phyloP scores from a whole-genome alignment of 345 rosid species.

The Murraya koenigii region DNA sequence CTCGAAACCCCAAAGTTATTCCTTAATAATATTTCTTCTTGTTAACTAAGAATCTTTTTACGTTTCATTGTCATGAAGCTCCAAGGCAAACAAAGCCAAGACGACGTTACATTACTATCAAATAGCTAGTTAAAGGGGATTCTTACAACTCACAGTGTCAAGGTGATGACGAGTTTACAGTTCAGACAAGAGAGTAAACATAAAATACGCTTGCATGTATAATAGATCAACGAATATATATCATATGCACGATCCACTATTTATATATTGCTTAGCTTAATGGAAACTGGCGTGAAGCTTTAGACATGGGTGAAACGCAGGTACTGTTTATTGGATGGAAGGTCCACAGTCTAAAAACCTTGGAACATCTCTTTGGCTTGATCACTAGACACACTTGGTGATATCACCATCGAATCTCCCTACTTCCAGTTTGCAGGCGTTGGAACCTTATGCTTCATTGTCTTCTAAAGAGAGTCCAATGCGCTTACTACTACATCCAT shows the following conservation, averaged over 20 bases:
- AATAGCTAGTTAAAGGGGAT: no score
- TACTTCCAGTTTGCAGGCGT: constrained; percentile 85
- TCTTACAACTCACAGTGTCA: no score
- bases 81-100: neutral
- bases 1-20: no score
- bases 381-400: constrained; percentile 47
- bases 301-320: constrained; percentile 48
- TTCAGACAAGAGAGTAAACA: neutral
- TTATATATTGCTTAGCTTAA: neutral
- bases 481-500: constrained; percentile 77
- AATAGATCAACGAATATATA: neutral
- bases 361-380: constrained; percentile 67
- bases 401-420: constrained; percentile 65
- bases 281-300: neutral
- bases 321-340: constrained; percentile 64
- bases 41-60: no score
- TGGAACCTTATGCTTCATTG: constrained; percentile 53
- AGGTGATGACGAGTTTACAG: no score
- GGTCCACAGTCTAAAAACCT: constrained; percentile 55
- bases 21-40: no score
- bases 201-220: neutral
- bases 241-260: no score
- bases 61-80: neutral
- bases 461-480: constrained; percentile 60
- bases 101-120: neutral